Conservation (phyloP, 2,329 filamentous ascomycete genomes). For the Hyphodiscus sp. region DNA sequence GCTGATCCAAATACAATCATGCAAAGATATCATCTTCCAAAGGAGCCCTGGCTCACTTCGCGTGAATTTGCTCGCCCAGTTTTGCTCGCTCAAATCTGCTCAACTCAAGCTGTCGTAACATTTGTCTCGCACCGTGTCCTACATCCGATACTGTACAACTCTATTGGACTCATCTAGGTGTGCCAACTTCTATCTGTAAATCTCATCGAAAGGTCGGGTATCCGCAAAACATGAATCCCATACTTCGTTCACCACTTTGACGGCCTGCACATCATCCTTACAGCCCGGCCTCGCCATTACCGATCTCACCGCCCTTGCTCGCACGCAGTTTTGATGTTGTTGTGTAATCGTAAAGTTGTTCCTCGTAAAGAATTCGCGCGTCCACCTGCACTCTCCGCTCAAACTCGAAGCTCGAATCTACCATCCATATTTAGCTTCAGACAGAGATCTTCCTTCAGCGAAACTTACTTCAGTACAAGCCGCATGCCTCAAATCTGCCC, state of each 20-base stretch:
- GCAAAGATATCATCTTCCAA: neutral
- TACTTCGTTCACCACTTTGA: conserved; percentile 89
- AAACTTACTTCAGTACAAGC: conserved; percentile 78
- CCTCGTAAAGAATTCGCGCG: conserved; percentile 75
- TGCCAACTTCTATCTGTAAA: conserved; percentile 62
- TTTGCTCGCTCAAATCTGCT: no score
- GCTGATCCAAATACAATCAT: conserved; percentile 17
- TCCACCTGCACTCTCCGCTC: conserved; percentile 89
- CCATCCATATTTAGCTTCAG: conserved; percentile 14
- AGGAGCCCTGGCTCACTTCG: no score
- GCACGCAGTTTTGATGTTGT: conserved; percentile 90
- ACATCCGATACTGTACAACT: conserved; percentile 15
- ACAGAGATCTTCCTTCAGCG: neutral
- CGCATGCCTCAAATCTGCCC: conserved; percentile 74
- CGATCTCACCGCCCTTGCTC: conserved; percentile 71
- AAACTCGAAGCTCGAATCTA: conserved; percentile 89
- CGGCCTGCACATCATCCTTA: conserved; percentile 79
- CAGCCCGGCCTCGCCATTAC: conserved; percentile 73
- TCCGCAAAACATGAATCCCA: conserved; percentile 97
- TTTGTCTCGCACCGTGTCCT: neutral
- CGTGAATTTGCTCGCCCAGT: no score
- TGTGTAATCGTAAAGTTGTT: conserved; percentile 85
- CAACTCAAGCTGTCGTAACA: conserved; percentile 5
- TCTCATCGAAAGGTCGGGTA: conserved; percentile 92
- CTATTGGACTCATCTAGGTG: conserved; percentile 1